Conservation (phyloP, 176 grass and related monocot genomes). For the Paspalum notatum region DNA sequence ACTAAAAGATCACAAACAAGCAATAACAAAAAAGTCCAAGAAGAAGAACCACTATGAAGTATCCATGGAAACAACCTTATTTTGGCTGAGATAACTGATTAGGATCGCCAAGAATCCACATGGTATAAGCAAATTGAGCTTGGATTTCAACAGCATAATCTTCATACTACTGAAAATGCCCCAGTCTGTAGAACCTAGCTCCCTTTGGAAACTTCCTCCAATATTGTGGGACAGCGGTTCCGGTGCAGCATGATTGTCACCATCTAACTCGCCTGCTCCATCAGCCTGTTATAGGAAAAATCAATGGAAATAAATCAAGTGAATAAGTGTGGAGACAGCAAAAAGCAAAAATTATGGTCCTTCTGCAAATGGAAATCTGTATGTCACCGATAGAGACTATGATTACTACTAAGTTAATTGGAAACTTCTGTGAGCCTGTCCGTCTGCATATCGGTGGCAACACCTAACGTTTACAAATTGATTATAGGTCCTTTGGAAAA, state of each 20-base stretch:
- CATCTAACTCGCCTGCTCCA: constrained; percentile 49
- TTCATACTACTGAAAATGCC: constrained; percentile 50
- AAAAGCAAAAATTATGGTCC: neutral
- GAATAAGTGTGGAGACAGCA: constrained; percentile 31
- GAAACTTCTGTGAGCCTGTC: constrained; percentile 24
- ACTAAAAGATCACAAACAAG: constrained; percentile 10
- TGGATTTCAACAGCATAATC: constrained; percentile 57
- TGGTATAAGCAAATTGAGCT: constrained; percentile 71
- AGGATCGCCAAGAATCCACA: constrained; percentile 65
- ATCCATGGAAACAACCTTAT: constrained; percentile 41
- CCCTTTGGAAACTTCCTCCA: constrained; percentile 29
- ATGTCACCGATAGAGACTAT: neutral
- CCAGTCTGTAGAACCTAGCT: neutral
- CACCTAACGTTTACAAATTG: neutral
- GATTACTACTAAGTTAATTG: constrained; percentile 34
- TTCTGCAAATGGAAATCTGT: constrained; percentile 13
- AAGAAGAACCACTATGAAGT: neutral
- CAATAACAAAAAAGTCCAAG: neutral
- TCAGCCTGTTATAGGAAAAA: constrained; percentile 49
- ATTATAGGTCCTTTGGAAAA: neutral
- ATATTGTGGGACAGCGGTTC: constrained; percentile 3
- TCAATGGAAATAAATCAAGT: constrained; percentile 21
- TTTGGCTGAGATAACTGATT: constrained; percentile 43
- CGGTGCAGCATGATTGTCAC: constrained; percentile 40
- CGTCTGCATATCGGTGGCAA: constrained; percentile 28